These are phyloP conservation scores for Leptomonas pyrrhocoris DNA, from an alignment of 208 protist species.

Conservation along the genomic window DNA sequence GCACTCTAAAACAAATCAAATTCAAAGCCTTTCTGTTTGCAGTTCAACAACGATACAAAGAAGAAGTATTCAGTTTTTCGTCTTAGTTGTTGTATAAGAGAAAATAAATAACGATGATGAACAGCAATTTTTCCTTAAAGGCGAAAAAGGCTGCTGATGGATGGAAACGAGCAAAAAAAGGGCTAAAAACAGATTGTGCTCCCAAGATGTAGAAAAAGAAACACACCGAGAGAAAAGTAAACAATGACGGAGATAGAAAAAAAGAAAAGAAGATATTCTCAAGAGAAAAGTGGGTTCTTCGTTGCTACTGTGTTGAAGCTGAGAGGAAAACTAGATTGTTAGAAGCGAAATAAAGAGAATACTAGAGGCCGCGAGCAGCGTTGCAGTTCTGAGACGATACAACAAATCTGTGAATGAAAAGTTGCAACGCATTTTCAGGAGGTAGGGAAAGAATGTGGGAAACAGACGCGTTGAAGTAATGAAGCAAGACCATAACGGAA, in stretches of 20 bases:
- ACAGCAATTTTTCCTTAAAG: constrained; percentile 13
- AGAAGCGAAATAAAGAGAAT: no score
- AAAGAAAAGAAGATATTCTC: neutral
- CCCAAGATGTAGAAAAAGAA: neutral
- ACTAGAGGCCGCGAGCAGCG: no score
- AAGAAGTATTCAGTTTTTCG: neutral
- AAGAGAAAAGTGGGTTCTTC: neutral
- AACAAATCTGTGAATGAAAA: no score
- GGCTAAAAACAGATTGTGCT: neutral
- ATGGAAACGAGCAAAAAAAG: neutral
- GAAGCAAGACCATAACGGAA: no score
- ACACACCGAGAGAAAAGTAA: constrained; percentile 13
- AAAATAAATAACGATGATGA: constrained; percentile 17
- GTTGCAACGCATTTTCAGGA: no score
- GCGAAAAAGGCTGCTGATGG: constrained; percentile 5
- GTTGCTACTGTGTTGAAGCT: constrained; percentile 5
- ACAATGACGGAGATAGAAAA: constrained; percentile 6
- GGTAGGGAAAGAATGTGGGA: no score
- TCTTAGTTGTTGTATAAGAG: constrained; percentile 9
- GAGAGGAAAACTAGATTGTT: no score
- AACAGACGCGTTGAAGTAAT: no score
- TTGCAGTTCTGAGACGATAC: no score
- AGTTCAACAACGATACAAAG: neutral
- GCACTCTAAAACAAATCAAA: neutral
- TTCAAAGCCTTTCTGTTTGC: constrained; percentile 3